phyloP scores from a whole-genome alignment of 495 filamentous ascomycete species.

The Aspergillus sparsus region DNA sequence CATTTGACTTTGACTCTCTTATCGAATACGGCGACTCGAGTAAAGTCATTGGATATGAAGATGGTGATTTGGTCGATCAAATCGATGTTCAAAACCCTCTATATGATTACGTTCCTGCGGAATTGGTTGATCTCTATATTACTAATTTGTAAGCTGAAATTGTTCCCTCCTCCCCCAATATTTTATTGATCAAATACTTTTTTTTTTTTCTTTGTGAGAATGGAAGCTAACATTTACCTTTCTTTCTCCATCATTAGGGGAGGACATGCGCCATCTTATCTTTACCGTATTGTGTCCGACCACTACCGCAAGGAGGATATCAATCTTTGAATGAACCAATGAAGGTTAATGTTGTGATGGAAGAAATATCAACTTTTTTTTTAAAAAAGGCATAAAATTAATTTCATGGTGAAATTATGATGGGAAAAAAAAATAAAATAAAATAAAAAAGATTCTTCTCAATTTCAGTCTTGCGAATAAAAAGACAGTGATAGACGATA shows the following conservation, averaged over 20 bases:
- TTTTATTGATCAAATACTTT: conserved; percentile 19
- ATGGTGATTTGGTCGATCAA: conserved; percentile 71
- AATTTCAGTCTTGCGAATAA: no score
- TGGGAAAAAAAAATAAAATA: no score
- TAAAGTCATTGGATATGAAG: conserved; percentile 69
- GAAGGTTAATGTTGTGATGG: conserved; percentile 6
- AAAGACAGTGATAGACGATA: no score
- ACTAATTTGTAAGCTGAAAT: conserved; percentile 75
- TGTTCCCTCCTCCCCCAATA: no score
- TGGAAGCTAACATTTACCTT: conserved; percentile 25
- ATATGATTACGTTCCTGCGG: conserved; percentile 79
- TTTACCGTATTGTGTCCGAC: conserved; percentile 78
- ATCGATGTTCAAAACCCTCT: conserved; percentile 79
- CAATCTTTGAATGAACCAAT: conserved; percentile 45
- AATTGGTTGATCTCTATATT: conserved; percentile 84
- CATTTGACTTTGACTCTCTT: conserved; percentile 71
- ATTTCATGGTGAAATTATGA: background rate
- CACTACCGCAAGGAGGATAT: conserved; percentile 85
- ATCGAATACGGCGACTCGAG: conserved; percentile 81
- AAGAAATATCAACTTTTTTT: conserved; percentile 5
- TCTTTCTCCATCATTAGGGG: conserved; percentile 54
- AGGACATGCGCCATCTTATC: conserved; percentile 75
- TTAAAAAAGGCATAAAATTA: background rate
- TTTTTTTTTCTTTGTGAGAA: background rate
- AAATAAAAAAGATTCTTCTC: no score